A percentile compares a stretch with the other conserved stretches of the same genome.
phyloP scores from a whole-genome alignment of 495 filamentous ascomycete species.

The Hyaloscypha bicolor region DNA sequence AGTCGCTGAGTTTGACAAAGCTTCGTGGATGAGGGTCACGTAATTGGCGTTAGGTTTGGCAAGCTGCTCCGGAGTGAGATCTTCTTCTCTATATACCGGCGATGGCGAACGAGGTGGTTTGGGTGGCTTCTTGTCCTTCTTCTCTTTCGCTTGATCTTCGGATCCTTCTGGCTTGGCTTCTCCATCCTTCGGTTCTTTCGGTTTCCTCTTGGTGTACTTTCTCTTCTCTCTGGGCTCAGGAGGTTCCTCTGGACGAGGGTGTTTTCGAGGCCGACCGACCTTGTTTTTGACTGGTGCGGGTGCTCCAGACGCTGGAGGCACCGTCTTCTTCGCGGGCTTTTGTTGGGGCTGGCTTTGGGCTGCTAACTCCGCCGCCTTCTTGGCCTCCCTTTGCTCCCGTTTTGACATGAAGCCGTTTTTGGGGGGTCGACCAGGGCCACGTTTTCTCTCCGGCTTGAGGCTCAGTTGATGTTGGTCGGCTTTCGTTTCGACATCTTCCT shows the following conservation, averaged over 20 bases:
- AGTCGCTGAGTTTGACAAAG: constrained; percentile 69
- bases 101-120: constrained; percentile 70
- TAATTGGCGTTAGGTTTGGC: constrained; percentile 86
- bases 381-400: constrained; percentile 68
- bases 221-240: constrained; percentile 67
- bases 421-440: constrained; percentile 84
- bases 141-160: constrained; percentile 54
- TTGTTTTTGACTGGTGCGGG: constrained; percentile 60
- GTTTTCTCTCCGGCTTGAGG: constrained; percentile 55
- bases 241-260: constrained; percentile 56
- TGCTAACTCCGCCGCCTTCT: constrained; percentile 54
- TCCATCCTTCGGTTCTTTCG: constrained; percentile 58
- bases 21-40: constrained; percentile 87
- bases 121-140: constrained; percentile 59
- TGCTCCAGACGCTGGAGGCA: constrained; percentile 38
- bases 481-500: constrained; percentile 34
- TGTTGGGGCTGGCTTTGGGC: constrained; percentile 26
- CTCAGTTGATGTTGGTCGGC: constrained; percentile 32
- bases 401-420: constrained; percentile 95
- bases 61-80: constrained; percentile 83
- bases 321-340: constrained; percentile 4
- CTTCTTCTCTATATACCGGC: constrained; percentile 70
- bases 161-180: constrained; percentile 46
- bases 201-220: constrained; percentile 78
- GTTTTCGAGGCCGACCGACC: constrained; percentile 58